These are phyloP conservation scores for Rhodotorula sp. DNA, from an alignment of 1,284 basidiomycete genomes.

Conservation along the genomic window DNA sequence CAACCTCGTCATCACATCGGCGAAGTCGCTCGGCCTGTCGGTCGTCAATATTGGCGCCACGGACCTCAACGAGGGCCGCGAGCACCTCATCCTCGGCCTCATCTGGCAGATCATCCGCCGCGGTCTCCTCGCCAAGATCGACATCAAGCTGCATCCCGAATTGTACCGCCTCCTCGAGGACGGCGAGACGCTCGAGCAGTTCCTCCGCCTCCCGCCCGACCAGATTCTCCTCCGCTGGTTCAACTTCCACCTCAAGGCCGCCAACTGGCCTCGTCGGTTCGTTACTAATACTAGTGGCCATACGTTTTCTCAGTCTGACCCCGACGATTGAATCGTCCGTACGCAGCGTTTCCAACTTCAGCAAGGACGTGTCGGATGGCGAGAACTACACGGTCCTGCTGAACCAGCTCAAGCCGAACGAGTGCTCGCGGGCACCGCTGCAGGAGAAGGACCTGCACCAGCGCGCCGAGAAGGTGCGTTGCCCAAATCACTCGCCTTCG, in stretches of 20 bases:
- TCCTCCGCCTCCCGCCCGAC: slow-evolving; percentile 89
- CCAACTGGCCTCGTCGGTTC: slow-evolving; percentile 82
- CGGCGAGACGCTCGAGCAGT: slow-evolving; percentile 93
- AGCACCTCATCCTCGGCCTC: slow-evolving; percentile 96
- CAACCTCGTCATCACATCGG: slow-evolving; percentile 97
- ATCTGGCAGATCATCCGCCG: slow-evolving; percentile 98
- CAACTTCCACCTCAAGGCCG: slow-evolving; percentile 96
- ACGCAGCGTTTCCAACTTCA: slow-evolving; percentile 90
- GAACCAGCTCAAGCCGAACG: slow-evolving; percentile 89
- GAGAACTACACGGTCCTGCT: slow-evolving; percentile 97
- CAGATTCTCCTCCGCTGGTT: slow-evolving; percentile 97
- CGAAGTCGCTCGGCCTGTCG: slow-evolving; percentile 96
- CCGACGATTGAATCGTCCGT: neutral
- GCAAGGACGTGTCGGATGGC: slow-evolving; percentile 88
- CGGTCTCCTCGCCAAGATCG: slow-evolving; percentile 89
- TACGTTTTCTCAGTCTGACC: neutral
- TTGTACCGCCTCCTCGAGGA: slow-evolving; percentile 94
- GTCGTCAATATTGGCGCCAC: slow-evolving; percentile 97
- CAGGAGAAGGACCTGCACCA: slow-evolving; percentile 78
- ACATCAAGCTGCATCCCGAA: slow-evolving; percentile 97
- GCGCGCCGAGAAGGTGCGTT: slow-evolving; percentile 74
- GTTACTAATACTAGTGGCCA: slow-evolving; percentile 16
- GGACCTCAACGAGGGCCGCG: slow-evolving; percentile 88
- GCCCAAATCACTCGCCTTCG: too few species aligned
- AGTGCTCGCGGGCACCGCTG: slow-evolving; percentile 89